Base-by-base conservation (phyloP, 306 rosid species). In the Prosopis cineraria region DNA sequence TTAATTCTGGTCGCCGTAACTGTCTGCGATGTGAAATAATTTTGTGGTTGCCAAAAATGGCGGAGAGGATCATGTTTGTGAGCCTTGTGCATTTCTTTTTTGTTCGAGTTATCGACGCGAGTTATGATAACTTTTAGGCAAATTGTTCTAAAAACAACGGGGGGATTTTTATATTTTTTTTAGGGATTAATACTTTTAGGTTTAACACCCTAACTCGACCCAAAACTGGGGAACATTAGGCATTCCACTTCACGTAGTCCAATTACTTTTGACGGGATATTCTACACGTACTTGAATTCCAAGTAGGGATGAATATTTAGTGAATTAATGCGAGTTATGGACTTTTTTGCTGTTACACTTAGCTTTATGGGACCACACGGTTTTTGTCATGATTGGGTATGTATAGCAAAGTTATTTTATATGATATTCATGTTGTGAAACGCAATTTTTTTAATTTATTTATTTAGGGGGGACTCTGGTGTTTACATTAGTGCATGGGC, bases 71-170 rank as follows among this genome's bases (percentile, higher is more conserved):
- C 44, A 16, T 36, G 17, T 44, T 44, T 45, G 29, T 33, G 20
- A 12, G 44, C 40, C 19, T 27, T 40, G 27, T 25, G 68, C 85
- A 14, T 48, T 83, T 70, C 8, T 14, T n/a, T 31, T 20, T 17
- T 39, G 1, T 30, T 58, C 12, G 1, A 8, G 25, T 64, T 22
- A 0, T 74, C 14, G 43, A 44, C 36, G 22, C 31, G 67, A 64
- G 10, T 66, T 40, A 6, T 41, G 13, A 52, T 8, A 22, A 56
- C 9, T 22, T 41, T 43, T 41, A 14, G n/a, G 24, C 36, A 6
- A 60, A 60, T 71, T 25, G 27, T 53, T 53, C 13, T n/a, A n/a
- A 50, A 19, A 41, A n/a, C 56, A 50, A n/a, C 7, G 24, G 56
- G 24, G 22, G 19, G 22, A 20, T n/a, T 13, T 11, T 44, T 16